These are phyloP conservation scores for Exophiala oligosperma DNA, from an alignment of 2,329 filamentous ascomycete species.

Conservation along the genomic window DNA sequence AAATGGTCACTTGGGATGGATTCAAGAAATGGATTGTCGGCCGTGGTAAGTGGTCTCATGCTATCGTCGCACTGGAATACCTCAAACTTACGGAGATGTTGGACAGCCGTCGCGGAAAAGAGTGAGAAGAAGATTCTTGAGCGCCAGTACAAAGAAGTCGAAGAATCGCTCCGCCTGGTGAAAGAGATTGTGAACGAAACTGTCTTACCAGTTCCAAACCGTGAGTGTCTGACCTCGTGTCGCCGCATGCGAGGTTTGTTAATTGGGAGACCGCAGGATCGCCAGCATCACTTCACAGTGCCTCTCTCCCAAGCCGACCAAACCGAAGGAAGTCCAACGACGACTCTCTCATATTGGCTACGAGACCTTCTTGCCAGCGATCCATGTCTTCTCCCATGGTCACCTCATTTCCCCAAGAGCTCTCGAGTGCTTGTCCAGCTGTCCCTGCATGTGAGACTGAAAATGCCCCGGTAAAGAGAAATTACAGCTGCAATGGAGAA, in stretches of 20 bases:
- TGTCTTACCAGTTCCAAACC: conserved; percentile 4
- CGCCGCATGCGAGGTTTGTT: neutral
- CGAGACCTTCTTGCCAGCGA: conserved; percentile 9
- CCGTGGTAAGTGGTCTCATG: conserved; percentile 12
- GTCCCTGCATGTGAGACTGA: conserved; percentile 18
- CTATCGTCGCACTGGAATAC: neutral
- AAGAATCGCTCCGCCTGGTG: conserved; percentile 15
- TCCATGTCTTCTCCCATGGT: conserved; percentile 14
- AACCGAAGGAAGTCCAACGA: conserved; percentile 7
- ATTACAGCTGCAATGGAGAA: conserved; percentile 22
- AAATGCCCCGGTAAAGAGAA: conserved; percentile 20
- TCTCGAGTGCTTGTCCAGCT: neutral
- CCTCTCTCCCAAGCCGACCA: neutral
- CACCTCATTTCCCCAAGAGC: neutral
- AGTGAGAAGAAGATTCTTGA: conserved; percentile 20
- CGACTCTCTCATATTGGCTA: neutral
- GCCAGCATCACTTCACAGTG: conserved; percentile 2
- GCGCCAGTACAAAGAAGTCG: conserved; percentile 15
- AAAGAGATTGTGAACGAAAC: conserved; percentile 17
- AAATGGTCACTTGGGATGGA: conserved; percentile 12
- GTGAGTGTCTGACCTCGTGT: conserved; percentile 6
- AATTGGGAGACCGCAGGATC: conserved; percentile 4
- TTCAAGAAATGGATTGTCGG: conserved; percentile 19
- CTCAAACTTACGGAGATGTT: neutral
- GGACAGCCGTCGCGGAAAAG: conserved; percentile 13